Evolutionary conservation across 306 rosid species (phyloP).

Genomic region (Albizia julibrissin): DNA sequence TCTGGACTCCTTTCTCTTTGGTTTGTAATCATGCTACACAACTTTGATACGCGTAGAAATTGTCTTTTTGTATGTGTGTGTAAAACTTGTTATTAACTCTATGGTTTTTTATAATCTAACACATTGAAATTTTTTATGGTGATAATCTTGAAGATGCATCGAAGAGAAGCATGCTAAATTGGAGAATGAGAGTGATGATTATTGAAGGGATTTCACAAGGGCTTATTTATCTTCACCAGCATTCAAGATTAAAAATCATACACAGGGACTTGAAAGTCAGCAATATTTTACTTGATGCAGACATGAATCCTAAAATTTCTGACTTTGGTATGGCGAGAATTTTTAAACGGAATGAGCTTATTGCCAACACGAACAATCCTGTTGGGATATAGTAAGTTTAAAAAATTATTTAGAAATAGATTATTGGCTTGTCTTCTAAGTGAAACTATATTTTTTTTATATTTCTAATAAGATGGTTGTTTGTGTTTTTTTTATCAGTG

Average conservation of each 20-base stretch:
- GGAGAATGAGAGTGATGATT: neutral
- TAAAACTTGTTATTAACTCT: neutral
- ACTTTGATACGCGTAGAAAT: no score
- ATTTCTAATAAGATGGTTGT: no score
- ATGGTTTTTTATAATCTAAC: neutral
- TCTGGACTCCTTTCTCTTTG: neutral
- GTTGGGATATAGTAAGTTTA: conserved; percentile 33
- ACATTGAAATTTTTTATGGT: neutral
- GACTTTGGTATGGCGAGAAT: conserved; percentile 39
- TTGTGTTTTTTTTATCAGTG: neutral
- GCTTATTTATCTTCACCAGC: conserved; percentile 17
- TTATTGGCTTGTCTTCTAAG: no score
- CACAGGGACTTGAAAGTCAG: conserved; percentile 34
- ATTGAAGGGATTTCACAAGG: conserved; percentile 32
- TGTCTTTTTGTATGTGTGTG: no score
- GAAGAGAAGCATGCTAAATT: neutral
- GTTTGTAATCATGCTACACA: neutral
- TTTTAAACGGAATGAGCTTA: neutral
- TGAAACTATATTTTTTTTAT: no score
- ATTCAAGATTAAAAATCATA: conserved; percentile 14
- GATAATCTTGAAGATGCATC: neutral
- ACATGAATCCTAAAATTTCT: conserved; percentile 34
- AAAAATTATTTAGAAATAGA: no score
- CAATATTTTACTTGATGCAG: conserved; percentile 36
- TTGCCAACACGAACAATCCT: conserved; percentile 23